Evolutionary conservation across 2,329 filamentous ascomycete species (phyloP).

Genomic region (Aspergillus calidoustus): DNA sequence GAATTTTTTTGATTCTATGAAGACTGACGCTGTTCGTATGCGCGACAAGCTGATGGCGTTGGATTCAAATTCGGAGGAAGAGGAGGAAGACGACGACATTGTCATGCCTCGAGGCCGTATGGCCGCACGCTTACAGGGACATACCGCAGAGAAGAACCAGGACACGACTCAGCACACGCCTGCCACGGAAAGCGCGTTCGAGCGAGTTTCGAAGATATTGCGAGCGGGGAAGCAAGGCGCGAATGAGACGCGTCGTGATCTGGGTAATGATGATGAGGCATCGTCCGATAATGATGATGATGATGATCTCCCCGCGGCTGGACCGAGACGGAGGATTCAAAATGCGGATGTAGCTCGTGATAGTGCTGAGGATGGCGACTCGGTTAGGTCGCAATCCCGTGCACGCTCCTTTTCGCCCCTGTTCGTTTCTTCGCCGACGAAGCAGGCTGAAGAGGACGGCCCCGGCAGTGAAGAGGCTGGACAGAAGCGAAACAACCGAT

Average conservation of each 20-base stretch:
- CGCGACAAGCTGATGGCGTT: neutral
- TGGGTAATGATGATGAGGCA: constrained; percentile 26
- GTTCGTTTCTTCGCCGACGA: constrained; percentile 48
- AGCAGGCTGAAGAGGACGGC: constrained; percentile 20
- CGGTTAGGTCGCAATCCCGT: constrained; percentile 27
- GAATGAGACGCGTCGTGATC: constrained; percentile 15
- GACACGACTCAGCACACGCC: neutral
- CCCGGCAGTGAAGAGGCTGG: constrained; percentile 27
- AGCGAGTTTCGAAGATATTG: constrained; percentile 42
- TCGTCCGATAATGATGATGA: constrained; percentile 34
- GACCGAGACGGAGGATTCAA: constrained; percentile 34
- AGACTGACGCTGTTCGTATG: constrained; percentile 8
- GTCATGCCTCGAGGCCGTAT: constrained; percentile 66
- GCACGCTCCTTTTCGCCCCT: constrained; percentile 44
- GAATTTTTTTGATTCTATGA: constrained; percentile 6
- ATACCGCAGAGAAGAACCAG: constrained; percentile 27
- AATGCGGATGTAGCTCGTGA: constrained; percentile 33
- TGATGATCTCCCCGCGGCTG: constrained; percentile 37
- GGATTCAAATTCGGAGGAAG: constrained; percentile 17
- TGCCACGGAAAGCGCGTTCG: constrained; percentile 42
- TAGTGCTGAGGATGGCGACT: constrained; percentile 35
- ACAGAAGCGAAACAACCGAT: constrained; percentile 58
- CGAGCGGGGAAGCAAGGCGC: constrained; percentile 21
- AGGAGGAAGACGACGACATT: constrained; percentile 53
- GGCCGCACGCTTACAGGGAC: constrained; percentile 65